Evolutionary conservation across 108 stramenopile genomes (phyloP), one percentile per base, ranked within the genome.

Genomic region (Fragilariopsis cylindrus): DNA sequence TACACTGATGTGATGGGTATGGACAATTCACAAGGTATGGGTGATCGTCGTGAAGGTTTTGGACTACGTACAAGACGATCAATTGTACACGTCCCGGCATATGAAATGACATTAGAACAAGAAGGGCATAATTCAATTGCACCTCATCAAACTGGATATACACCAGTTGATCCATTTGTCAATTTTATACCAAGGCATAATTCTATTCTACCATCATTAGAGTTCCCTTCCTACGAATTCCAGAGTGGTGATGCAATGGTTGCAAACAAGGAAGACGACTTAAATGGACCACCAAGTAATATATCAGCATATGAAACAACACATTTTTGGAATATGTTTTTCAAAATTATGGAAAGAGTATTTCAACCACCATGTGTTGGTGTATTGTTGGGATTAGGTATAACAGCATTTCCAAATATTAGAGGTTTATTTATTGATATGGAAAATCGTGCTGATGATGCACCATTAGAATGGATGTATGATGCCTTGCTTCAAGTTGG

Each of bases 391-490:
- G 93, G 93, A 11, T 68, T 94, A 39, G 71, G 90, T 19, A 83
- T 92, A n/a, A 90, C 90, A n/a, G 73, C 82, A 40, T 74, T 85
- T 69, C 86, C 82, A 4, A 45, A 65, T 8, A 4, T 90, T 9
- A 80, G 90, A 77, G 88, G 88, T 3, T 7, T 92, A 12, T 82
- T 95, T 65, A 91, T 90, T 39, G 90, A 92, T 76, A 70, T 92
- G 58, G 78, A 72, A 9, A 68, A 79, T 71, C 82, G 89, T 13
- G 70, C 48, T 42, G 73, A 69, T 65, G 55, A 81, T 69, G 93
- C 93, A 41, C 90, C 90, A 2, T 77, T 95, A 72, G 75, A 95
- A 73, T 95, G 91, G 90, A 64, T 92, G 60, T 95, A 88, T 87
- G 91, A 95, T 73, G 93, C 88, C 43, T 62, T 95, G 57, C 82